These are phyloP conservation scores for Ceratocystis variospora DNA, from an alignment of 2,329 filamentous ascomycete genomes.

Conservation along the genomic window DNA sequence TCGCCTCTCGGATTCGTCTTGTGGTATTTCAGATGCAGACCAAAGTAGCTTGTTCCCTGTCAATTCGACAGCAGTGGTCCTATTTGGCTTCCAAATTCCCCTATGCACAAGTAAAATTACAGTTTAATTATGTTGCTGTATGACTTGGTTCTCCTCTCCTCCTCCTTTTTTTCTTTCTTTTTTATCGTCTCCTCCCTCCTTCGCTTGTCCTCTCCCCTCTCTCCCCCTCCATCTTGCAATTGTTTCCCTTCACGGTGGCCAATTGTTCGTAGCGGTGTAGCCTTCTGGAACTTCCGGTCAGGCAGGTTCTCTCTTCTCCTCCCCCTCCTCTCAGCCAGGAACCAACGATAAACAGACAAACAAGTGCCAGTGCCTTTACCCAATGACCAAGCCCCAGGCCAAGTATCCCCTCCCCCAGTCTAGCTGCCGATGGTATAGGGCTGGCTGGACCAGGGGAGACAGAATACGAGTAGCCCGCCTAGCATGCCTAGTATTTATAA, in stretches of 20 bases:
- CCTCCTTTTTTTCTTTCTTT: neutral
- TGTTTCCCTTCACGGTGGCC: neutral
- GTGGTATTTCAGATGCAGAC: neutral
- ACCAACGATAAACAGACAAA: neutral
- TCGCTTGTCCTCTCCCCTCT: neutral
- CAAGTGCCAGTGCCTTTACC: neutral
- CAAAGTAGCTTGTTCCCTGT: conserved; percentile 4
- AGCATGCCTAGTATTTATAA: neutral
- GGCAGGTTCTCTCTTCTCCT: neutral
- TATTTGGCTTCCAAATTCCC: neutral
- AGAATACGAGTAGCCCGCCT: no score
- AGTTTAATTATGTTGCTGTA: neutral
- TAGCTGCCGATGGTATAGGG: neutral
- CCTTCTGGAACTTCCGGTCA: neutral
- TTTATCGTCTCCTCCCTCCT: neutral
- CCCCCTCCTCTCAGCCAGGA: neutral
- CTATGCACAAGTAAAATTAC: neutral
- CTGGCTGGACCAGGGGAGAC: no score
- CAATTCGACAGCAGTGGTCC: neutral
- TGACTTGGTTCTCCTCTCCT: neutral
- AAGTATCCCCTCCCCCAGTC: neutral
- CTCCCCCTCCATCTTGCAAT: neutral
- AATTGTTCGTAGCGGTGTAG: neutral
- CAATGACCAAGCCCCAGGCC: neutral
- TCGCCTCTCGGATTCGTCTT: neutral